A percentile compares a stretch with the other conserved stretches of the same genome.
phyloP scores from a whole-genome alignment of 2,329 filamentous ascomycete genomes.

The Sclerotinia subarctica region DNA sequence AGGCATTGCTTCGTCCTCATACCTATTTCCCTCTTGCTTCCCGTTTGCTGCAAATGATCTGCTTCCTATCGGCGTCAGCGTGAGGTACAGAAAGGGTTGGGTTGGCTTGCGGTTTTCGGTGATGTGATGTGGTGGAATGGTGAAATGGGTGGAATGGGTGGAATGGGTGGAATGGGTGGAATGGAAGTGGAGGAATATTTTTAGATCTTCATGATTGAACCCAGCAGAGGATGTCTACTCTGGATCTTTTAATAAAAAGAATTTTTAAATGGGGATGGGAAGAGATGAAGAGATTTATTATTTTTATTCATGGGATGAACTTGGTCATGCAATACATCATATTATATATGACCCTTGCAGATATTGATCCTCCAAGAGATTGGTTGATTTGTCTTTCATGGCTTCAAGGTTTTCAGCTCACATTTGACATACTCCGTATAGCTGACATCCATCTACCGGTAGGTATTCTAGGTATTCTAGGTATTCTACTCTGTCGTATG shows the following conservation, averaged over 20 bases:
- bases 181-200: background rate
- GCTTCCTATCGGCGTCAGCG: conserved; percentile 3
- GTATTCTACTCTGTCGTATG: background rate
- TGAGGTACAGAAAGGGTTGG: conserved; percentile 13
- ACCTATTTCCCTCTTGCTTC: background rate
- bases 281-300: too few relatives aligned
- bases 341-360: too few relatives aligned
- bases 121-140: background rate
- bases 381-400: background rate
- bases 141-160: background rate
- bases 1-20: background rate
- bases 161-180: background rate
- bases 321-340: too few relatives aligned
- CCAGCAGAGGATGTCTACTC: background rate
- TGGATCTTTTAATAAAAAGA: too few relatives aligned
- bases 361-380: too few relatives aligned
- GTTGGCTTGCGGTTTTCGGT: background rate
- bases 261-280: background rate
- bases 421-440: background rate
- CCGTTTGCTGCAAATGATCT: background rate
- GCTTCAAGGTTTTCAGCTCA: background rate
- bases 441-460: background rate
- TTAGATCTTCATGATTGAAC: background rate
- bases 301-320: too few relatives aligned
- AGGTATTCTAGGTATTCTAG: too few relatives aligned